Evolutionary conservation across 75 land plant genomes (phyloP), one percentile per base, ranked within the genome.

Genomic region (Pinus albicaulis): DNA sequence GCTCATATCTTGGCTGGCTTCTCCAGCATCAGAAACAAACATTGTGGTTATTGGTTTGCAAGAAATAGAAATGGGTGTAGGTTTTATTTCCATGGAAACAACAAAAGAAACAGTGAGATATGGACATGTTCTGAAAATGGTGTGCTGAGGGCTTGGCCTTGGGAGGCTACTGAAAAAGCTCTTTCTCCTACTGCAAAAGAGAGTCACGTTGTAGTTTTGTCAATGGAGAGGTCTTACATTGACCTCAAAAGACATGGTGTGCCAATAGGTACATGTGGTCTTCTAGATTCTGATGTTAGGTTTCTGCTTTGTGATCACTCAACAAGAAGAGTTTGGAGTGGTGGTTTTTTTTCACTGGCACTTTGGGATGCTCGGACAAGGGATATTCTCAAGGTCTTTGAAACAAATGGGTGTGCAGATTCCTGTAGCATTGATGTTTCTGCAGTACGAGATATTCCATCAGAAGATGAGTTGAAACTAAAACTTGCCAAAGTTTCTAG

Each of bases 61-160:
- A n/a, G n/a, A n/a, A n/a, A n/a, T n/a, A n/a, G n/a, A n/a, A n/a
- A n/a, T n/a, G n/a, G n/a, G n/a, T n/a, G n/a, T n/a, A n/a, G n/a
- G n/a, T n/a, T n/a, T n/a, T n/a, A n/a, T n/a, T n/a, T n/a, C n/a
- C n/a, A n/a, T n/a, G n/a, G n/a, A n/a, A n/a, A n/a, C n/a, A n/a
- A n/a, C n/a, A n/a, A n/a, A n/a, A n/a, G n/a, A n/a, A n/a, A n/a
- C n/a, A n/a, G 98, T 57, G 98, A 95, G 66, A 26, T 95, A 31
- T 95, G 98, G 98, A 85, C 94, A n/a, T 92, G 97, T 53, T 88
- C 91, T 75, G 98, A 95, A 55, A 72, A 79, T 79, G 98, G 97
- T 28, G 74, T 79, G 53, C 76, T 95, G 0, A 89, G 80, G 79
- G 86, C 82, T 19, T 95, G 98, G 98, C 94, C 97, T 20, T 92